A percentile compares a stretch with the other conserved stretches of the same genome.
These are phyloP conservation scores for Umbelopsis isabellina DNA, from an alignment of 192 early-diverging fungal genomes.

Conservation along the genomic window DNA sequence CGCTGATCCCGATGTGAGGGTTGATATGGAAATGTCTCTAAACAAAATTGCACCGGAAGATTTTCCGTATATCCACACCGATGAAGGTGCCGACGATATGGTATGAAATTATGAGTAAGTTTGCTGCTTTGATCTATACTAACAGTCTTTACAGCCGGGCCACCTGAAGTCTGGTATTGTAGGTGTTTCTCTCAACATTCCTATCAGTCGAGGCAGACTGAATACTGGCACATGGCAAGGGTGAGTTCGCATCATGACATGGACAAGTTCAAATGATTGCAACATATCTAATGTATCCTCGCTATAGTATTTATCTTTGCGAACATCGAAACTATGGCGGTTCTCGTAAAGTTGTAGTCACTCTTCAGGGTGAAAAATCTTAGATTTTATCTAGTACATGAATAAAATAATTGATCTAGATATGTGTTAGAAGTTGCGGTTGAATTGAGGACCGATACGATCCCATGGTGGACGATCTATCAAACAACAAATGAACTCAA, in stretches of 20 bases:
- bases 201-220: conserved; percentile 77
- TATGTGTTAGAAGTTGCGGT: too few species aligned
- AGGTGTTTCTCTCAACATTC: conserved; percentile 85
- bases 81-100: conserved; percentile 91
- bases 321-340: conserved; percentile 71
- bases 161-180: conserved; percentile 86
- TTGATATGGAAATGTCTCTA: conserved; percentile 86
- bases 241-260: conserved; percentile 31
- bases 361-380: conserved; percentile 74
- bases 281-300: neutral
- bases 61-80: conserved; percentile 77
- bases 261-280: neutral
- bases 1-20: conserved; percentile 70
- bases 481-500: too few species aligned
- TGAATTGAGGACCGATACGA: too few species aligned
- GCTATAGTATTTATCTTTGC: conserved; percentile 67
- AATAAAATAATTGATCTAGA: neutral
- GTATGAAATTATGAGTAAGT: conserved; percentile 27
- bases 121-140: neutral
- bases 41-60: conserved; percentile 84
- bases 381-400: neutral
- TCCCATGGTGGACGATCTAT: too few species aligned
- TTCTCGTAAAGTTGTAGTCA: conserved; percentile 68
- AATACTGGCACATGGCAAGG: conserved; percentile 89
- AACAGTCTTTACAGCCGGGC: conserved; percentile 56